Percentiles rank a stretch among this genome's conserved stretches.
These are phyloP conservation scores for Ceratocystis huliohia DNA, from an alignment of 2,329 filamentous ascomycete genomes.

Conservation along the genomic window DNA sequence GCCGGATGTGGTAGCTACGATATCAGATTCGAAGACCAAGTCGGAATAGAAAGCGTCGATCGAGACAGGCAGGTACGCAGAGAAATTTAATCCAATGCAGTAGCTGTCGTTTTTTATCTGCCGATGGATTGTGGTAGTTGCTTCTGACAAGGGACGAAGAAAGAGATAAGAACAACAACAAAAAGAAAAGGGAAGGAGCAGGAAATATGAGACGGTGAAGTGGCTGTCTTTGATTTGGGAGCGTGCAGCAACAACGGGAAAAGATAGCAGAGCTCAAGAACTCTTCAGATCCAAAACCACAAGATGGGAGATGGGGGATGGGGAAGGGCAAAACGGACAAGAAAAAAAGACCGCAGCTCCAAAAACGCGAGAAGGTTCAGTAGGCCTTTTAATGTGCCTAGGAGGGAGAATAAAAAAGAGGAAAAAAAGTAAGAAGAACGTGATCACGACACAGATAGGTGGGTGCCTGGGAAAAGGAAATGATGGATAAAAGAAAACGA, in stretches of 20 bases:
- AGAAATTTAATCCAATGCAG: background rate
- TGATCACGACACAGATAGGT: background rate
- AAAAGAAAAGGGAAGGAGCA: background rate
- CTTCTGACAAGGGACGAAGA: constrained; percentile 2
- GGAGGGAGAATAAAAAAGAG: background rate
- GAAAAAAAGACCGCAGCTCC: background rate
- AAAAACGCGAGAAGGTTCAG: background rate
- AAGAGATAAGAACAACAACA: background rate
- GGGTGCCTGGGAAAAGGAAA: background rate
- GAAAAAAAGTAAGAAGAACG: too few relatives aligned
- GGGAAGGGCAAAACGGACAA: background rate
- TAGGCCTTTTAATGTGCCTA: background rate
- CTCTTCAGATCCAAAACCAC: background rate
- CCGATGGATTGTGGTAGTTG: background rate
- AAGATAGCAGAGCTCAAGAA: background rate
- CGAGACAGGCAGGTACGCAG: background rate
- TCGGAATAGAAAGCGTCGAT: constrained; percentile 1
- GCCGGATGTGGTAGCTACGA: background rate
- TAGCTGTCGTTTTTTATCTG: constrained; percentile 6
- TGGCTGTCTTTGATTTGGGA: background rate
- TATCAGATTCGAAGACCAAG: constrained; percentile 5
- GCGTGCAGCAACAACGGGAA: background rate
- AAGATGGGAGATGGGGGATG: background rate
- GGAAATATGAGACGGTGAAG: background rate
- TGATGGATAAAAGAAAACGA: background rate